Conservation (phyloP, 257 asterid species). For the Penstemon barbatus region DNA sequence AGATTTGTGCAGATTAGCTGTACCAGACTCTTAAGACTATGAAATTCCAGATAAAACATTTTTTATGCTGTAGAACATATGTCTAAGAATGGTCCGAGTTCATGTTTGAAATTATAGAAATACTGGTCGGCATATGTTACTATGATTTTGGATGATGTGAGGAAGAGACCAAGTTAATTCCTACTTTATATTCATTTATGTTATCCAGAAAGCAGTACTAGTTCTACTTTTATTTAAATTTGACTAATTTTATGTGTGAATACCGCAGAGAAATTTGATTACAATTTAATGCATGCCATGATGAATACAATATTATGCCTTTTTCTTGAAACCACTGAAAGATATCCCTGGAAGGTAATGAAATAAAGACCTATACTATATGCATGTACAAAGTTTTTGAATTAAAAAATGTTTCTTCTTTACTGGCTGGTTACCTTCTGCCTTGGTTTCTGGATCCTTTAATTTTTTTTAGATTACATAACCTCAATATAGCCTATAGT, state of each 20-base stretch:
- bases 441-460: no score
- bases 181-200: no score
- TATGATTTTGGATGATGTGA: no score
- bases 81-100: not conserved
- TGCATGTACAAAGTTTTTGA: not conserved
- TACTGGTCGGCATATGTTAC: not conserved
- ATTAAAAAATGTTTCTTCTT: not conserved
- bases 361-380: not conserved
- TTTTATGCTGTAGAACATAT: not conserved
- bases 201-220: no score
- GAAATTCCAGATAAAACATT: no score
- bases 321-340: not conserved
- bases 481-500: not conserved
- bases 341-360: not conserved
- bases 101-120: not conserved
- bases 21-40: not conserved
- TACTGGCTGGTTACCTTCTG: no score
- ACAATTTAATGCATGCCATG: not conserved
- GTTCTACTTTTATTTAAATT: no score
- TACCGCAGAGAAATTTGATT: no score
- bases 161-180: no score
- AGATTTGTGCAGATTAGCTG: no score
- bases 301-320: not conserved
- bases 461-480: not conserved
- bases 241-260: no score